A percentile compares a stretch with the other conserved stretches of the same genome.
phyloP scores from a whole-genome alignment of 805 yeast species.

The Yueomyces sp. region DNA sequence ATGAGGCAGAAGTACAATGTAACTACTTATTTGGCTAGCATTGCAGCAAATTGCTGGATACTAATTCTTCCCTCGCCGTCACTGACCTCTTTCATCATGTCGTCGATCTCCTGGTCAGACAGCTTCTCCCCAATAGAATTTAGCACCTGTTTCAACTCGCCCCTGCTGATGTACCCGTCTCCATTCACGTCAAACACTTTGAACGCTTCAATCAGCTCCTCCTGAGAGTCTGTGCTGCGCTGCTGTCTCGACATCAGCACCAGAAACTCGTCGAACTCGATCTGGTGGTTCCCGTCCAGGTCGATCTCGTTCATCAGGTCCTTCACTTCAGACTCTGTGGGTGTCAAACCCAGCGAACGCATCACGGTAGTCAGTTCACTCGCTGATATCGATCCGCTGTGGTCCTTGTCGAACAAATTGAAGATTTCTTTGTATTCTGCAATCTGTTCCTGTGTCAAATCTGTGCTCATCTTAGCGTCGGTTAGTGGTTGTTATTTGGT shows the following conservation, averaged over 20 bases:
- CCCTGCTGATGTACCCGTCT: constrained; percentile 89
- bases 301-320: constrained; percentile 97
- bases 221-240: constrained; percentile 92
- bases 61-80: constrained; percentile 94
- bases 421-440: constrained; percentile 95
- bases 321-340: constrained; percentile 84
- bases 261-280: constrained; percentile 69
- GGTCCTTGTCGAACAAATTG: constrained; percentile 87
- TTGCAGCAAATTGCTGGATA: constrained; percentile 86
- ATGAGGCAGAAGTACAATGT: neutral
- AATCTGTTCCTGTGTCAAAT: constrained; percentile 82
- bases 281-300: constrained; percentile 82
- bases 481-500: too few species aligned
- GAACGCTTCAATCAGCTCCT: constrained; percentile 93
- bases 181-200: constrained; percentile 94
- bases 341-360: constrained; percentile 97
- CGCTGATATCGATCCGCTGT: constrained; percentile 92
- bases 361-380: constrained; percentile 92
- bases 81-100: constrained; percentile 89
- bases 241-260: constrained; percentile 83
- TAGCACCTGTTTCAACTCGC: constrained; percentile 89
- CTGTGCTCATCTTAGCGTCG: neutral
- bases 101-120: constrained; percentile 90
- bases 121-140: constrained; percentile 94
- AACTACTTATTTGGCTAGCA: constrained; percentile 49